A percentile compares a stretch with the other conserved stretches of the same genome.
phyloP scores from a whole-genome alignment of 2,329 filamentous ascomycete species.

The Nigrospora osmanthi region DNA sequence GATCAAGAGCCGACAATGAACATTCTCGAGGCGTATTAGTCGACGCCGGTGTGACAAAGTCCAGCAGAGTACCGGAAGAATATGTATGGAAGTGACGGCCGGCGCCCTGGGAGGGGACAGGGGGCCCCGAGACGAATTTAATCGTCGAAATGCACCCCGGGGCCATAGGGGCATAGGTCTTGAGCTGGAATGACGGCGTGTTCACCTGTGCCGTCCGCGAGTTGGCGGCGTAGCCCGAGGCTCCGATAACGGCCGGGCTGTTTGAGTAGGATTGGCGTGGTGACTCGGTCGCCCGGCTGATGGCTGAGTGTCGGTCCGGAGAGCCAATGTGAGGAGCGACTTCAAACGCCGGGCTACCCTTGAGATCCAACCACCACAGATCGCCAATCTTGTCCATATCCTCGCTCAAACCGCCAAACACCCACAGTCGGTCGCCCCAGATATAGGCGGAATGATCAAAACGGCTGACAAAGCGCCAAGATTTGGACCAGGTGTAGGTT shows the following conservation, averaged over 20 bases:
- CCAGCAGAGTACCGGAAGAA: conserved; percentile 83
- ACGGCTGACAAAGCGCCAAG: conserved; percentile 89
- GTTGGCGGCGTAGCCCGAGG: conserved; percentile 60
- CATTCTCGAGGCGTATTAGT: conserved; percentile 83
- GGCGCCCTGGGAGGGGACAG: conserved; percentile 79
- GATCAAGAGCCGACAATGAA: conserved; percentile 80
- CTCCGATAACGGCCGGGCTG: conserved; percentile 43
- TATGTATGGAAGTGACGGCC: conserved; percentile 95
- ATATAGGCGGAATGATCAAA: conserved; percentile 96
- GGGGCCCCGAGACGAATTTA: conserved; percentile 80
- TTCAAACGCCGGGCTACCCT: conserved; percentile 80
- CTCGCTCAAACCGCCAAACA: conserved; percentile 88
- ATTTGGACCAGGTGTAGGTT: conserved; percentile 94
- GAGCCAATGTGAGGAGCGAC: conserved; percentile 51
- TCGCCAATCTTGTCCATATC: conserved; percentile 97
- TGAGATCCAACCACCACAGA: conserved; percentile 94
- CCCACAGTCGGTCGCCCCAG: conserved; percentile 87
- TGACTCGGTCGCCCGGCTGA: conserved; percentile 36
- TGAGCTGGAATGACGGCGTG: conserved; percentile 57
- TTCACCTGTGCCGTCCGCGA: conserved; percentile 61
- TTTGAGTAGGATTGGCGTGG: conserved; percentile 45
- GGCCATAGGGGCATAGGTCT: conserved; percentile 72
- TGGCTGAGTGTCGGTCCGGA: conserved; percentile 36
- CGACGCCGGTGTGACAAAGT: conserved; percentile 88
- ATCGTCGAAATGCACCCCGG: conserved; percentile 85